Evolutionary conservation across 108 stramenopile species (phyloP).

Genomic region (Epithemia pelagica): DNA sequence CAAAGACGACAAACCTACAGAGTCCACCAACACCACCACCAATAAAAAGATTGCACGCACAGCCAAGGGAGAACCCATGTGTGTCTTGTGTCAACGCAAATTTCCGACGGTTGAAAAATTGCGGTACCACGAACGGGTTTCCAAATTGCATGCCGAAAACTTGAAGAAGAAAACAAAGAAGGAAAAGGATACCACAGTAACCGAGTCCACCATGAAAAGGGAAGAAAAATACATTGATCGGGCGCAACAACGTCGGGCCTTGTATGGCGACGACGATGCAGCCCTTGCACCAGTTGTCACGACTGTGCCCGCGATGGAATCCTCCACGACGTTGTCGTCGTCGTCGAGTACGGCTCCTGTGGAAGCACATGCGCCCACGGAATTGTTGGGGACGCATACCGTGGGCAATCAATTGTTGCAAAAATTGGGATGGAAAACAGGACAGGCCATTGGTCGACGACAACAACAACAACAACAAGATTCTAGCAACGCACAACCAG

Average conservation of each 20-base stretch:
- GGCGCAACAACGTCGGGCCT: constrained; percentile 34
- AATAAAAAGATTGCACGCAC: neutral
- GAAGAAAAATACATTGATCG: constrained; percentile 36
- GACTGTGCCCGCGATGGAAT: neutral
- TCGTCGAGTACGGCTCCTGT: too few species aligned
- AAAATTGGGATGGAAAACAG: constrained; percentile 73
- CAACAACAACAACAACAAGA: neutral
- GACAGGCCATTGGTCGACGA: constrained; percentile 25
- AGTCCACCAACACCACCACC: neutral
- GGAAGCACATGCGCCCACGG: too few species aligned
- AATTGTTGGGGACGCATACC: constrained; percentile 17
- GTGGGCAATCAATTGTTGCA: constrained; percentile 77
- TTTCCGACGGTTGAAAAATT: constrained; percentile 63
- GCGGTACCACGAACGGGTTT: constrained; percentile 58
- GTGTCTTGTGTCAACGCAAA: constrained; percentile 63
- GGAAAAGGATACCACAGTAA: neutral
- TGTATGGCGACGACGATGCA: constrained; percentile 23
- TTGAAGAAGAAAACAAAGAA: constrained; percentile 28
- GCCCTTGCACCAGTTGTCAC: neutral
- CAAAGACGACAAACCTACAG: neutral
- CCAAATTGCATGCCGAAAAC: constrained; percentile 70
- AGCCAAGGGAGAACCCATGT: constrained; percentile 64
- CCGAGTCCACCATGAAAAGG: too few species aligned
- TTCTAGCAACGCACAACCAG: neutral
- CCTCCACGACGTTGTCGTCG: neutral